Evolutionary conservation across 2,329 filamentous ascomycete species (phyloP).

Genomic region (Calonectria hawksworthii): DNA sequence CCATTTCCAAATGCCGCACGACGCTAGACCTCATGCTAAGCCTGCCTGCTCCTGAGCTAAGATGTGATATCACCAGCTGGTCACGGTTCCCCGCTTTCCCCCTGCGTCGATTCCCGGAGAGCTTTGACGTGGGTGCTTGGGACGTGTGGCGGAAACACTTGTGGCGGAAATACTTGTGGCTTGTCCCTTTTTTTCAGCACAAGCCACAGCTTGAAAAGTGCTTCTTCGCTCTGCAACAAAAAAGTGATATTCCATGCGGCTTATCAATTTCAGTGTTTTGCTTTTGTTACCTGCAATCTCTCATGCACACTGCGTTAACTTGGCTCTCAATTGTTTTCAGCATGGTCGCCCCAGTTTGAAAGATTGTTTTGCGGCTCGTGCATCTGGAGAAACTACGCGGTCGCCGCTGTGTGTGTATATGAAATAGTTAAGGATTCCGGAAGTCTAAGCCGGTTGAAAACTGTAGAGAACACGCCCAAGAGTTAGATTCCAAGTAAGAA

Average conservation of each 20-base stretch:
- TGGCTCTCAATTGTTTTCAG: background rate
- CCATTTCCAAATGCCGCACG: background rate
- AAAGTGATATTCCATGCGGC: too few species aligned
- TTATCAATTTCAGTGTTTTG: background rate
- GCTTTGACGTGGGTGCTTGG: background rate
- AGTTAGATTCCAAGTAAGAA: background rate
- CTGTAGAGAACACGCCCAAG: background rate
- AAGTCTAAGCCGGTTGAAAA: background rate
- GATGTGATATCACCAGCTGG: background rate
- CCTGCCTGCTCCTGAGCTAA: background rate
- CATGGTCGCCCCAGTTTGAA: background rate
- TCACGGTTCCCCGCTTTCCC: background rate
- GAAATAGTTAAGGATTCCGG: background rate
- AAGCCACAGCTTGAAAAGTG: background rate
- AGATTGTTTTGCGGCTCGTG: background rate
- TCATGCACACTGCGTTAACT: background rate
- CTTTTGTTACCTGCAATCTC: background rate
- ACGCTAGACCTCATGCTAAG: background rate
- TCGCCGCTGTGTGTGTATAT: background rate
- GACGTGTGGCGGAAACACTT: background rate
- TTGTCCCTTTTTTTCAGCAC: background rate
- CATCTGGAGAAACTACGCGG: background rate
- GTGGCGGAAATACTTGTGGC: too few species aligned
- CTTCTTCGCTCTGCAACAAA: background rate
- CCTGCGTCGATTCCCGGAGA: background rate